Percentiles rank a stretch among this genome's conserved stretches.
Evolutionary conservation across 2,329 filamentous ascomycete species (phyloP).

Genomic region (Alternaria arbusti): DNA sequence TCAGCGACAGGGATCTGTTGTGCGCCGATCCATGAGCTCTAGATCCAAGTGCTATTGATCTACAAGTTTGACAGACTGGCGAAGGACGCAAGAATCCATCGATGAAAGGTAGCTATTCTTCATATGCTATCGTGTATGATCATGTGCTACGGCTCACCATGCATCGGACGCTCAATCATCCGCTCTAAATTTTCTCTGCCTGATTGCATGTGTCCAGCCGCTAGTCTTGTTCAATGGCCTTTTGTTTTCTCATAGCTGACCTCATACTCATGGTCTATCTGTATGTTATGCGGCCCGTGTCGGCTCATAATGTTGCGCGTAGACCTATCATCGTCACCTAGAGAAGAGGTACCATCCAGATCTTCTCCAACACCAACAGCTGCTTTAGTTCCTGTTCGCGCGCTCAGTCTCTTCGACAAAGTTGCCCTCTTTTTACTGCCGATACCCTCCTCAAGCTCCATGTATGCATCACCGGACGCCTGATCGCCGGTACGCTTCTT

Average conservation of each 20-base stretch:
- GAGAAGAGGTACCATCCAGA: neutral
- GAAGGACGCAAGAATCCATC: too few species aligned
- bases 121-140: neutral
- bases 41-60: neutral
- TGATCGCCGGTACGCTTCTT: constrained; percentile 10
- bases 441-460: constrained; percentile 5
- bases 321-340: neutral
- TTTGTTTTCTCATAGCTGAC: neutral
- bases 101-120: too few species aligned
- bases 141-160: neutral
- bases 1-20: neutral
- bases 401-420: neutral
- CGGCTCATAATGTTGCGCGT: neutral
- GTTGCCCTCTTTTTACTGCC: neutral
- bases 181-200: neutral
- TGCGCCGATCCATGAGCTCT: neutral
- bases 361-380: neutral
- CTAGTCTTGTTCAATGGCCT: neutral
- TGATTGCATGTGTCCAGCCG: neutral
- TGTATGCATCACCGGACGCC: constrained; percentile 9
- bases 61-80: neutral
- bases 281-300: neutral
- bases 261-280: neutral
- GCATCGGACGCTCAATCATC: neutral
- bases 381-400: neutral